Evolutionary conservation across 495 filamentous ascomycete species (phyloP).

Genomic region (Tuber magnatum): DNA sequence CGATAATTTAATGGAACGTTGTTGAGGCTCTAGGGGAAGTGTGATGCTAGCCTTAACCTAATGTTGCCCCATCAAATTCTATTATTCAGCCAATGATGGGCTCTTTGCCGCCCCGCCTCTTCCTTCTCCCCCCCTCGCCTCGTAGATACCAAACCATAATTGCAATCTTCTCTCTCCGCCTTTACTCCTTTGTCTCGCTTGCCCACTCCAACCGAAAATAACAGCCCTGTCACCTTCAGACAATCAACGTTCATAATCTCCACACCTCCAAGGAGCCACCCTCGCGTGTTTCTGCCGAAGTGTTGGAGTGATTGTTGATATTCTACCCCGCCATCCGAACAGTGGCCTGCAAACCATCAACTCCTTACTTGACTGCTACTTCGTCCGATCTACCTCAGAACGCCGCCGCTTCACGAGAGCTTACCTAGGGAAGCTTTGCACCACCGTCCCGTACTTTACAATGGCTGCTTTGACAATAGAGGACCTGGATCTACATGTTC

Average conservation of each 20-base stretch:
- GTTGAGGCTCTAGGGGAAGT: not conserved
- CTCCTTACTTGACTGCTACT: constrained; percentile 1
- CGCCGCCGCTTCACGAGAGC: constrained; percentile 6
- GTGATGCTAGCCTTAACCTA: not conserved
- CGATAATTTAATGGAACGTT: not conserved
- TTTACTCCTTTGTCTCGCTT: constrained; percentile 4
- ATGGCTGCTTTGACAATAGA: constrained; percentile 57
- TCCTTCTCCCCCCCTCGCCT: not conserved
- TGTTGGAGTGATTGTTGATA: not conserved
- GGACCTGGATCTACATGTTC: constrained; percentile 93
- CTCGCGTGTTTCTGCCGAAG: constrained; percentile 1
- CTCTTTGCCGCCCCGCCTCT: not conserved
- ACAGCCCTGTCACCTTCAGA: not conserved
- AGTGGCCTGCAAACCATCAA: not conserved
- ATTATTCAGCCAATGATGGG: constrained; percentile 1
- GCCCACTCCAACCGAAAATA: not conserved
- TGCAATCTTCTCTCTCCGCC: constrained; percentile 1
- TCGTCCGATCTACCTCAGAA: constrained; percentile 15
- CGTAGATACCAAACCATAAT: not conserved
- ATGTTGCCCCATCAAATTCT: not conserved
- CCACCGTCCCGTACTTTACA: constrained; percentile 1
- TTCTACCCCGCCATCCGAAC: constrained; percentile 3
- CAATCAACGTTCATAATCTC: not conserved
- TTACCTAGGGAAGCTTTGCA: not conserved
- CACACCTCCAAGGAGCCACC: not conserved